These are phyloP conservation scores for Pseudogymnoascus sp. DNA, from an alignment of 2,329 filamentous ascomycete species.

Conservation along the genomic window DNA sequence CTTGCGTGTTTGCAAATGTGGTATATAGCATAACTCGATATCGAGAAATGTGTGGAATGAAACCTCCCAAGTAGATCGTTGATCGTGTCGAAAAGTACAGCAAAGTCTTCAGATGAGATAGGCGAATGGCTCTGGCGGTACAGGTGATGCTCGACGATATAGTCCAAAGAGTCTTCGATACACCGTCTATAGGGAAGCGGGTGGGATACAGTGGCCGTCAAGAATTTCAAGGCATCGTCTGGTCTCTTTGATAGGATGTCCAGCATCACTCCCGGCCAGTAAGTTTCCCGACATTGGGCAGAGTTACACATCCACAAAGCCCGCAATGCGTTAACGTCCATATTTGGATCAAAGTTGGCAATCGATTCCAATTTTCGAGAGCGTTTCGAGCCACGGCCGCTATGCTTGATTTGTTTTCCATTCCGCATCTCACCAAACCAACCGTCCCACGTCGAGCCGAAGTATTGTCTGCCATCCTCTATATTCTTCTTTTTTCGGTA, in stretches of 20 bases:
- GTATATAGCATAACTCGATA: not conserved
- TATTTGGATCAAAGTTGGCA: not conserved
- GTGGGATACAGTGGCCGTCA: constrained; percentile 19
- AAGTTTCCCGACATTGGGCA: not conserved
- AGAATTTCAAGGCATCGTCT: constrained; percentile 18
- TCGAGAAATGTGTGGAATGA: not conserved
- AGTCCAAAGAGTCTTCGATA: constrained; percentile 21
- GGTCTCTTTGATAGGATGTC: constrained; percentile 17
- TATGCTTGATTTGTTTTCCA: not conserved
- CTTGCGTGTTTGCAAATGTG: not conserved
- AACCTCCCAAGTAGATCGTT: not conserved
- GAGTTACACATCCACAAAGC: not conserved
- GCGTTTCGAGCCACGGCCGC: not conserved
- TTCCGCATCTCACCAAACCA: not conserved
- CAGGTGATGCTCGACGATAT: constrained; percentile 19
- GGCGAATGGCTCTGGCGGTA: not conserved
- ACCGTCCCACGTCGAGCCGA: not conserved
- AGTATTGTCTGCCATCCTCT: not conserved
- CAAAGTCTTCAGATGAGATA: not conserved
- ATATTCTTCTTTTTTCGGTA: not conserved
- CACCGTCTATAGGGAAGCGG: constrained; percentile 19
- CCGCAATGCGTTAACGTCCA: not conserved
- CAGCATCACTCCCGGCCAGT: constrained; percentile 22
- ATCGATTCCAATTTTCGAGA: not conserved
- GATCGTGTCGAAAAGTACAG: not conserved